Evolutionary conservation across 176 grass and related monocot species (phyloP).

Genomic region (Luzula sylvatica): DNA sequence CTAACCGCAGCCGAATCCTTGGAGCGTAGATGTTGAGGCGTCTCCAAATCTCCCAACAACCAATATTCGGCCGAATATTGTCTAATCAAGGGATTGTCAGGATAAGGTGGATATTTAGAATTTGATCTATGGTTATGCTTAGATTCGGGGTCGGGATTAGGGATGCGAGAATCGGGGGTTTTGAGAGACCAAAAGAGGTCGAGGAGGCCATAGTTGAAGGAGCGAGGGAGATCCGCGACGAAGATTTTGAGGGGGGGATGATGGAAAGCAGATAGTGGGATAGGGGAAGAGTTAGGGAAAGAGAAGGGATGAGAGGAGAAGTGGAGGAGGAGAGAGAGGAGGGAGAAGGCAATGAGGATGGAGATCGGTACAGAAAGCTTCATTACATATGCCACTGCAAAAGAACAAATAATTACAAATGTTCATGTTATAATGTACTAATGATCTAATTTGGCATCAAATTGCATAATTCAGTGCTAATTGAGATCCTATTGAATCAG

Average conservation of each 20-base stretch:
- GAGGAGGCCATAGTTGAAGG: slow-evolving; percentile 78
- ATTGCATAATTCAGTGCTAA: too few relatives aligned
- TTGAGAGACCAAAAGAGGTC: slow-evolving; percentile 70
- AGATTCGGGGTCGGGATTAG: neutral
- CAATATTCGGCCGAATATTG: slow-evolving; percentile 97
- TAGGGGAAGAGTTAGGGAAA: neutral
- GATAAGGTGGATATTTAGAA: slow-evolving; percentile 32
- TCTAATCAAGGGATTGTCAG: slow-evolving; percentile 51
- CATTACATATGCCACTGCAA: too few relatives aligned
- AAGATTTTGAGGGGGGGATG: slow-evolving; percentile 43
- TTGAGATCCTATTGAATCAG: too few relatives aligned
- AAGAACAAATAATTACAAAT: too few relatives aligned
- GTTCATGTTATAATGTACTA: too few relatives aligned
- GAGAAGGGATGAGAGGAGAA: neutral
- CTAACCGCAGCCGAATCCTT: slow-evolving; percentile 23
- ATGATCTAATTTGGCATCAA: too few relatives aligned
- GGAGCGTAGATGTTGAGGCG: neutral
- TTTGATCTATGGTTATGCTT: neutral
- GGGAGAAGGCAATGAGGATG: too few relatives aligned
- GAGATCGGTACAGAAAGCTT: too few relatives aligned
- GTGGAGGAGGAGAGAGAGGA: slow-evolving; percentile 34
- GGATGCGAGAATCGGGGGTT: slow-evolving; percentile 61
- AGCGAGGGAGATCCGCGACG: slow-evolving; percentile 55
- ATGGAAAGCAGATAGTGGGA: neutral
- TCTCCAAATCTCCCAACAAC: slow-evolving; percentile 53